These are phyloP conservation scores for Gamarada debralockiae DNA, from an alignment of 495 filamentous ascomycete genomes.

Conservation along the genomic window DNA sequence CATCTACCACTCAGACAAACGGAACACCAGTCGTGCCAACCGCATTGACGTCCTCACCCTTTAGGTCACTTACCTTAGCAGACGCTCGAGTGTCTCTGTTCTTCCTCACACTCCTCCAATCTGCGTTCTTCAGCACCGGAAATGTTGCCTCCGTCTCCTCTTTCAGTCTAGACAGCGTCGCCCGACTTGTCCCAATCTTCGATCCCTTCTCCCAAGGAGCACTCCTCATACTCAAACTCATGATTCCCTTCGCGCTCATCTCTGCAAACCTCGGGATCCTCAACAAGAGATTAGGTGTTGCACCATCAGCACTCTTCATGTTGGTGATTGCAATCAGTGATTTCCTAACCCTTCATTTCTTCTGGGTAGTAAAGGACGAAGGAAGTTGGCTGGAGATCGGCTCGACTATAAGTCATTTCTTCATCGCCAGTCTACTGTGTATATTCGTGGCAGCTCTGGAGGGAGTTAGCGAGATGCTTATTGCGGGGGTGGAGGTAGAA, in stretches of 20 bases:
- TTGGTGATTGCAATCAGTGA: slow-evolving; percentile 90
- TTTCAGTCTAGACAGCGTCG: slow-evolving; percentile 89
- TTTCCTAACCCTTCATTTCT: slow-evolving; percentile 93
- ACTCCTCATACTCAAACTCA: slow-evolving; percentile 80
- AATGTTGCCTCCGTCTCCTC: slow-evolving; percentile 94
- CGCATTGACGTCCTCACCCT: slow-evolving; percentile 20
- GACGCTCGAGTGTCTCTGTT: slow-evolving; percentile 87
- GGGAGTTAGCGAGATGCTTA: slow-evolving; percentile 77
- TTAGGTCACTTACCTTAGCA: slow-evolving; percentile 56
- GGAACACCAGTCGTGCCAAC: slow-evolving; percentile 19
- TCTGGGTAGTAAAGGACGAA: slow-evolving; percentile 94
- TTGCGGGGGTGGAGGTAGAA: slow-evolving; percentile 74
- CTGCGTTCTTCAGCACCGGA: slow-evolving; percentile 95
- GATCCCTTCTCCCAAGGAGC: slow-evolving; percentile 90
- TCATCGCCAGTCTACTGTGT: slow-evolving; percentile 83
- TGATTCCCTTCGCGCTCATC: slow-evolving; percentile 92
- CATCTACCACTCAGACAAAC: slow-evolving; percentile 24
- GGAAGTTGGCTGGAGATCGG: slow-evolving; percentile 98
- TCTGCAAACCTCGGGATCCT: slow-evolving; percentile 91
- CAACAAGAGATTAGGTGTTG: slow-evolving; percentile 79
- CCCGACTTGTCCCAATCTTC: slow-evolving; percentile 90
- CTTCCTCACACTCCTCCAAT: slow-evolving; percentile 92
- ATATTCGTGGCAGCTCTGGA: slow-evolving; percentile 90
- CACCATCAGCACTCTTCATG: slow-evolving; percentile 87
- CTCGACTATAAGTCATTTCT: slow-evolving; percentile 90